phyloP scores from a whole-genome alignment of 768 basidiomycete species.

The Lactarius psammicola region DNA sequence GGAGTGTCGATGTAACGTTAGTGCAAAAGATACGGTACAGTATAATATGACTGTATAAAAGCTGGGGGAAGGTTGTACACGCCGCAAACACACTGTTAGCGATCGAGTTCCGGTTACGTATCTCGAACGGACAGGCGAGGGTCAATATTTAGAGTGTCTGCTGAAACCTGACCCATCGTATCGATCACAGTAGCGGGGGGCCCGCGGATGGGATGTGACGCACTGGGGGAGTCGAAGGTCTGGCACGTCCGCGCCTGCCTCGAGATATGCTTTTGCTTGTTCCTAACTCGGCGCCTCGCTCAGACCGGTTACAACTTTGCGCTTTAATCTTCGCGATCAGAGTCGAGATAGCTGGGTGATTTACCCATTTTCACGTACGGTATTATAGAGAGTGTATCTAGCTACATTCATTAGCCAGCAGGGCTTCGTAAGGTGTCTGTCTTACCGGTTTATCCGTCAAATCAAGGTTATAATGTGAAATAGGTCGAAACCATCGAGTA shows the following conservation, averaged over 20 bases:
- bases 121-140: background rate
- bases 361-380: too few relatives aligned
- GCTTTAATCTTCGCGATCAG: too few relatives aligned
- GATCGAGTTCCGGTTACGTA: background rate
- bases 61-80: background rate
- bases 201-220: background rate
- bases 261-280: background rate
- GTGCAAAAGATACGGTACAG: background rate
- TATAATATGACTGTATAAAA: background rate
- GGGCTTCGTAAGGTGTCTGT: too few relatives aligned
- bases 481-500: too few relatives aligned
- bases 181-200: background rate
- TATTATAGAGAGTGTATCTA: too few relatives aligned
- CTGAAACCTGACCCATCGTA: background rate
- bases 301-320: too few relatives aligned
- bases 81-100: background rate
- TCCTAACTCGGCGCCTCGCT: background rate
- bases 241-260: background rate
- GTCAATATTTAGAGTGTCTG: background rate
- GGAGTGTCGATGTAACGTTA: background rate
- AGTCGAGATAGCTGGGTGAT: too few relatives aligned
- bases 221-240: background rate
- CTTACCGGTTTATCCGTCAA: too few relatives aligned
- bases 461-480: too few relatives aligned
- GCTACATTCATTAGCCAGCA: too few relatives aligned